Evolutionary conservation across 2,329 filamentous ascomycete genomes (phyloP).

Genomic region (Cordyceps javanica): DNA sequence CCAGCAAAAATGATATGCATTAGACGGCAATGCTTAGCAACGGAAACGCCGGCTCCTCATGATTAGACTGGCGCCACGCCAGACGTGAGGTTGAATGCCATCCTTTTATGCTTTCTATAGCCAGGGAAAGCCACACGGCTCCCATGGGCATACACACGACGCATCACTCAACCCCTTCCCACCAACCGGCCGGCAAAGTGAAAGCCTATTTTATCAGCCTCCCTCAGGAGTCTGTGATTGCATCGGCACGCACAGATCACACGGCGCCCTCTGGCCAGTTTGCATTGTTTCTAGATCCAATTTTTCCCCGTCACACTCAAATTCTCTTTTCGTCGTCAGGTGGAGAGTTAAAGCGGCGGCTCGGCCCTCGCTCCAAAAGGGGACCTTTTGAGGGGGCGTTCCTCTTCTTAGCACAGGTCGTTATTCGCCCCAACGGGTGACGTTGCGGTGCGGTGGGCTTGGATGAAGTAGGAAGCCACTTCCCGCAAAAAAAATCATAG

Average conservation of each 20-base stretch:
- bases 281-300: background rate
- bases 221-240: background rate
- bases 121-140: background rate
- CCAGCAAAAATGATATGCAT: too few species aligned
- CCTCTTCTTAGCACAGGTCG: background rate
- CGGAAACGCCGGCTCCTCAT: too few species aligned
- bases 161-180: background rate
- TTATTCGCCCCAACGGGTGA: background rate
- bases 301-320: too few species aligned
- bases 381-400: background rate
- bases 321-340: background rate
- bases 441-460: too few species aligned
- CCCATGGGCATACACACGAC: background rate
- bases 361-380: slow-evolving; percentile 7
- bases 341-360: background rate
- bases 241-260: too few species aligned
- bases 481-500: too few species aligned
- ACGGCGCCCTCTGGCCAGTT: background rate
- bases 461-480: too few species aligned
- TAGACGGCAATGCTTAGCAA: too few species aligned
- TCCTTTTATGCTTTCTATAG: too few species aligned
- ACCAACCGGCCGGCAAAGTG: background rate
- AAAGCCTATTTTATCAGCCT: background rate
- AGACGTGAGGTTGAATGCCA: too few species aligned
- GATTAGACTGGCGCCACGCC: too few species aligned